These are phyloP conservation scores for Olyra latifolia DNA, from an alignment of 176 grass and related monocot species.

Conservation along the genomic window DNA sequence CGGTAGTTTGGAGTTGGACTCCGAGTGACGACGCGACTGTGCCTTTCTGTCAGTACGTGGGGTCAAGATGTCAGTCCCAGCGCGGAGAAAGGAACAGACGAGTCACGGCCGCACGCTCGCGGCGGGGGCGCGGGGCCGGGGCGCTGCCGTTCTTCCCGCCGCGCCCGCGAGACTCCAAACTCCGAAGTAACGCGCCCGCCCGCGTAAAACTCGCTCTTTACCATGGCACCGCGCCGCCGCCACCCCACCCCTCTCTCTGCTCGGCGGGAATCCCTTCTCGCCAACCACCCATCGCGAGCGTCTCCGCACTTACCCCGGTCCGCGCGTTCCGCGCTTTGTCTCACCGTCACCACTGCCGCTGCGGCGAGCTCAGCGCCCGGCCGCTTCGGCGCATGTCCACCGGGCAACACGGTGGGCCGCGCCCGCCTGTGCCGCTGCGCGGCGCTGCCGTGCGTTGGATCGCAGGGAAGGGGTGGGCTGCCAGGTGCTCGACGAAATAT, in stretches of 20 bases:
- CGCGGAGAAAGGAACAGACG: not conserved
- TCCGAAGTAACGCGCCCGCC: not conserved
- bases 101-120: no score
- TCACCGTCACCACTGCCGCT: not conserved
- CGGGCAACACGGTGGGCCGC: not conserved
- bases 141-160: slow-evolving; percentile 30
- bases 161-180: slow-evolving; percentile 1
- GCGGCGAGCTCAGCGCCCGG: not conserved
- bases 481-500: slow-evolving; percentile 45
- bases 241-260: not conserved
- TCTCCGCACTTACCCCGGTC: not conserved
- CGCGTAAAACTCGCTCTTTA: not conserved
- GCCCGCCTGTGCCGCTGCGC: no score
- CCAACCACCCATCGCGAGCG: not conserved
- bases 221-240: not conserved
- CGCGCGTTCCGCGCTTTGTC: not conserved
- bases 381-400: not conserved
- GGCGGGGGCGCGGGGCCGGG: no score
- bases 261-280: not conserved
- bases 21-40: not conserved
- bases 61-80: slow-evolving; percentile 7
- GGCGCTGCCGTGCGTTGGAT: not conserved
- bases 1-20: not conserved
- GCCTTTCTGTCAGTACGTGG: slow-evolving; percentile 6
- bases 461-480: not conserved